Conservation (phyloP, 2,329 filamentous ascomycete species). For the Scolecobasidium constrictum region DNA sequence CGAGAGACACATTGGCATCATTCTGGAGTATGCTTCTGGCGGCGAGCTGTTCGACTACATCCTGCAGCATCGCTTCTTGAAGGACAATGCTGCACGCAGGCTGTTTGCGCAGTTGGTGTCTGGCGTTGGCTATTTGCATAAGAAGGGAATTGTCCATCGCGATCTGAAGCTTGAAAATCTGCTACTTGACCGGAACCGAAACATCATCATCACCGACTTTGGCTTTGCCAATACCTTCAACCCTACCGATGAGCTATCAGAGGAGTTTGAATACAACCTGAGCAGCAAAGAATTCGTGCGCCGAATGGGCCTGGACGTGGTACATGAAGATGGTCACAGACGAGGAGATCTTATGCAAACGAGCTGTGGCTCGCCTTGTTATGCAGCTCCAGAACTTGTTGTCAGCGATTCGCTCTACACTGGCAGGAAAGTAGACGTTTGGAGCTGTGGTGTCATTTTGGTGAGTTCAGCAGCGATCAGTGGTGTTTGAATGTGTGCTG, state of each 20-base stretch:
- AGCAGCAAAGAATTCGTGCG: conserved; percentile 83
- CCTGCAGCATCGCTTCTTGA: conserved; percentile 89
- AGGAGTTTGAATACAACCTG: conserved; percentile 82
- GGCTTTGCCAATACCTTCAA: conserved; percentile 98
- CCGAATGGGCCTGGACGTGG: conserved; percentile 69
- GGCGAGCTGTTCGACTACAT: conserved; percentile 98
- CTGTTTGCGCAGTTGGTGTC: conserved; percentile 94
- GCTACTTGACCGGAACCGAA: conserved; percentile 87
- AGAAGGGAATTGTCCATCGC: conserved; percentile 95
- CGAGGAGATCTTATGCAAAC: conserved; percentile 97
- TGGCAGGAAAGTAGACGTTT: conserved; percentile 94
- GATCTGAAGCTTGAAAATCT: conserved; percentile 96
- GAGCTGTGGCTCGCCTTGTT: conserved; percentile 95
- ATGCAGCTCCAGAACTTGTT: conserved; percentile 91
- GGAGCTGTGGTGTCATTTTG: conserved; percentile 97
- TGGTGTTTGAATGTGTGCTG: neutral
- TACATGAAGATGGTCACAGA: conserved; percentile 62
- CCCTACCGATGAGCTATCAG: conserved; percentile 71
- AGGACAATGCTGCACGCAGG: conserved; percentile 80
- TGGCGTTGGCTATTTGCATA: conserved; percentile 93
- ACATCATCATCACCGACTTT: conserved; percentile 99
- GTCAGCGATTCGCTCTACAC: conserved; percentile 97
- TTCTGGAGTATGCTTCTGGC: conserved; percentile 94
- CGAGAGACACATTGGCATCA: conserved; percentile 92
- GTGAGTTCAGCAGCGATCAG: conserved; percentile 43